phyloP scores from a whole-genome alignment of 2,329 filamentous ascomycete species.

The Aspergillus transmontanensis region DNA sequence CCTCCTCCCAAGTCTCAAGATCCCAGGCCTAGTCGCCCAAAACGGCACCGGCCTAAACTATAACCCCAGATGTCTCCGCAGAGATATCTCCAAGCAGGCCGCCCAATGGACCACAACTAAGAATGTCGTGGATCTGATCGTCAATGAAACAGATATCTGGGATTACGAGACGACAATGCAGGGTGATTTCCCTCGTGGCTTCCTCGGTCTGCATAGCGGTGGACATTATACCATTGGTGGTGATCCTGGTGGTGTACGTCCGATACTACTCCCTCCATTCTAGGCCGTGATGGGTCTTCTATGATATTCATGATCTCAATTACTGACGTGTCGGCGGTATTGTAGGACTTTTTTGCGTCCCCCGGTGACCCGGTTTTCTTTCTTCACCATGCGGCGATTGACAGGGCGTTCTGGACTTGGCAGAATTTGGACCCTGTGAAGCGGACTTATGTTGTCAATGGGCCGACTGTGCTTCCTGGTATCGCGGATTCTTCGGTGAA shows the following conservation, averaged over 20 bases:
- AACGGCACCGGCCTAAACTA: constrained; percentile 26
- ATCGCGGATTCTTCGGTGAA: constrained; percentile 12
- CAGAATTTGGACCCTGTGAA: constrained; percentile 38
- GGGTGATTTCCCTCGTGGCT: constrained; percentile 23
- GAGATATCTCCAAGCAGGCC: constrained; percentile 27
- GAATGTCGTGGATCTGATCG: constrained; percentile 23
- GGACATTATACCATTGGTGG: constrained; percentile 52
- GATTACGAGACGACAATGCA: constrained; percentile 25
- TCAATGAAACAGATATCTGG: constrained; percentile 25
- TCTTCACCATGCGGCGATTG: constrained; percentile 50
- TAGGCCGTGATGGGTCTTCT: too few relatives aligned
- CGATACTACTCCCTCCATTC: too few relatives aligned
- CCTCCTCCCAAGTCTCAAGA: constrained; percentile 19
- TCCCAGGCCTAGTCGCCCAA: constrained; percentile 16
- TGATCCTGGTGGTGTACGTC: constrained; percentile 39
- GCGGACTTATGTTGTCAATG: constrained; percentile 3
- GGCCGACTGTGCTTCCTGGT: constrained; percentile 16
- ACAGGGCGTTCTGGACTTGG: constrained; percentile 53
- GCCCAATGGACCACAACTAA: constrained; percentile 22
- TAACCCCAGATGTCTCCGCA: constrained; percentile 35
- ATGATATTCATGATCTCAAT: background rate
- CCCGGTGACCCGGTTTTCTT: constrained; percentile 51
- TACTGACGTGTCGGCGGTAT: background rate
- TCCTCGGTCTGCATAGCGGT: constrained; percentile 46
- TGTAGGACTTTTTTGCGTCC: constrained; percentile 46